Base-by-base conservation (phyloP, 2,329 filamentous ascomycete species). In the Beauveria caledonica region DNA sequence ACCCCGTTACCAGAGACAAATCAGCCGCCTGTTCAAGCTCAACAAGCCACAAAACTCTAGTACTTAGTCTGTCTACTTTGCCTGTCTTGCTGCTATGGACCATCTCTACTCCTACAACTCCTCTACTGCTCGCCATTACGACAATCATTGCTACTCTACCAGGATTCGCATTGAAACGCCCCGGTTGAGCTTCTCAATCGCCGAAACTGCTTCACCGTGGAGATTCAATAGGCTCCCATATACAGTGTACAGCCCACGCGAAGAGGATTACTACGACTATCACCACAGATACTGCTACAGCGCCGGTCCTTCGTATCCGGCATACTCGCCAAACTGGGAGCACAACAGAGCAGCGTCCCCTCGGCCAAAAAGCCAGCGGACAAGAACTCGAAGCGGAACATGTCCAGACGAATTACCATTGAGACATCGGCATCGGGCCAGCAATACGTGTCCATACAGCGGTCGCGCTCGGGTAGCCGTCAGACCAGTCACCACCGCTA, bases 381-480 rank as follows among this genome's bases (percentile, higher is more conserved):
- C 56, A 62, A 27, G 19, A 39, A 11, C 36, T 42, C 52, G 49
- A 66, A 25, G 33, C 60, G 49, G 17, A 53, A 45, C 13, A 76
- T 77, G 74, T 70, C 73, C 61, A 68, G 69, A 61, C 71, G 69
- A 23, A 72, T 69, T 65, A 75, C 70, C 56, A 64, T 76, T 62
- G 73, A 76, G 64, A 72, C 71, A 15, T 65, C 67, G 7, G 63
- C 71, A 11, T 66, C 68, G 13, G 74, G 73, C 19, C 69, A 66
- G 40, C 73, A 74, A 60, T 73, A 73, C 58, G 73, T 77, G 25
- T 67, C 71, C 48, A 63, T 77, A 68, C 76, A 75, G 65, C 72
- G 73, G 58, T 74, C 74, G 19, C 70, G 69, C 60, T 75, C 74
- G 3, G 68, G 70, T 56, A 66, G 64, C 48, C 70, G 69, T 42